Base-by-base conservation (phyloP, 331 rosid species). In the Spiraea crenata region DNA sequence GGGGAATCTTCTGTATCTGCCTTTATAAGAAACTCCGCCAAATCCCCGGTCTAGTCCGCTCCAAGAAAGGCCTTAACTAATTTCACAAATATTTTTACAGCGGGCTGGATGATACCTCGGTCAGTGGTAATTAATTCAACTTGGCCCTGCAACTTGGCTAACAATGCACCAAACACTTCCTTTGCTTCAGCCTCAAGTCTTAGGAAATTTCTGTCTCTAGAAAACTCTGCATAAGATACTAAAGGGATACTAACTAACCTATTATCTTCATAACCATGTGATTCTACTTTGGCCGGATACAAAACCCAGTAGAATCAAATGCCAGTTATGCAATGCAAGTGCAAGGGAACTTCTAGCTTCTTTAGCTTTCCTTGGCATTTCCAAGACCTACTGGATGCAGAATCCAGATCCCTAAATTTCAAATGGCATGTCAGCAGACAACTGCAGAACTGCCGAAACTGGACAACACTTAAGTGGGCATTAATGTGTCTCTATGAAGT, bases 381-480 rank as follows among this genome's bases (percentile, higher is more conserved):
- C 96, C 77, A 90, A 81, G 73, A 90, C 96, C 93, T 85, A 67
- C 66, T 85, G 31, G 96, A 88, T 49, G 96, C 91, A 70, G 90
- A 85, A 71, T 82, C 92, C 56, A 86, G 82, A 81, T 92, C 92
- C 55, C 98, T 88, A 67, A 90, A 79, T 83, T 90, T 90, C 81
- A 92, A 82, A 81, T 90, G 96, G 81, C 98, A 92, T 3, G 90
- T 69, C 25, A 90, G 82, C 83, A 90, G 81, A 73, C 93, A 92
- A 76, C 82, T 88, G 77, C 80, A 84, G 75, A 88, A 90, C 81
- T 92, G 97, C 15, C 85, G 83, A 65, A 81, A 80, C 75, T 88
- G 90, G 74, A 79, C 31, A 78, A 82, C 89, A 75, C 82, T 88
- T 45, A 92, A 74, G 83, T 88, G 85, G n/a, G 89, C 83, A 67